Evolutionary conservation across 2,329 filamentous ascomycete species (phyloP).

Genomic region (Pseudogymnoascus sp.): DNA sequence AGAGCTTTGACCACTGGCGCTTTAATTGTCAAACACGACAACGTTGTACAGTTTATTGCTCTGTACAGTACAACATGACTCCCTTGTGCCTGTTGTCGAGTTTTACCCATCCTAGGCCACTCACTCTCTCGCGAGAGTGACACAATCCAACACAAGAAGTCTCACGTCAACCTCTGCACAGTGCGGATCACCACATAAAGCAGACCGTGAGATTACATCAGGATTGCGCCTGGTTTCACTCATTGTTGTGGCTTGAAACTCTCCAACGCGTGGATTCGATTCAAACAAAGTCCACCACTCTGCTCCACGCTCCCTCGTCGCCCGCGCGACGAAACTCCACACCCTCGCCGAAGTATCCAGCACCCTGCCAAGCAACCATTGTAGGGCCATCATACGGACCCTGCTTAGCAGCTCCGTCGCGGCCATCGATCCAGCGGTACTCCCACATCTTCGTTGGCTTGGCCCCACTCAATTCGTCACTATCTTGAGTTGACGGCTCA

Average conservation of each 20-base stretch:
- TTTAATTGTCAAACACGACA: background rate
- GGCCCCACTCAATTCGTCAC: slow-evolving; percentile 24
- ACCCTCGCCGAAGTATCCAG: slow-evolving; percentile 86
- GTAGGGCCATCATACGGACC: slow-evolving; percentile 78
- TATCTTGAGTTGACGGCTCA: slow-evolving; percentile 36
- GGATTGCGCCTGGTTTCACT: background rate
- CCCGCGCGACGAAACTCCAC: slow-evolving; percentile 66
- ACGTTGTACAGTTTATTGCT: background rate
- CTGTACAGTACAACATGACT: background rate
- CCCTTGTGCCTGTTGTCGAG: too few species aligned
- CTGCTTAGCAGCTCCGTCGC: slow-evolving; percentile 70
- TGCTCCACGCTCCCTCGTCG: slow-evolving; percentile 36
- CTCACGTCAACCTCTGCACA: background rate
- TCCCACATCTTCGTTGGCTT: slow-evolving; percentile 60
- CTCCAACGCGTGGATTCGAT: background rate
- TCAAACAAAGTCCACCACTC: slow-evolving; percentile 29
- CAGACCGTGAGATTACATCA: background rate
- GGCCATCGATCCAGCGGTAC: slow-evolving; percentile 83
- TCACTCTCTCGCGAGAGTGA: background rate
- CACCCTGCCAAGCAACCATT: slow-evolving; percentile 87
- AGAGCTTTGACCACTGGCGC: background rate
- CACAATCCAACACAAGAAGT: background rate
- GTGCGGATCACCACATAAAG: background rate
- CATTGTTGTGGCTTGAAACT: background rate
- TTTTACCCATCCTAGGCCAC: background rate